A percentile compares a stretch with the other conserved stretches of the same genome.
Evolutionary conservation across 192 early-diverging fungal genomes (phyloP).

Genomic region (Linderina pennispora): DNA sequence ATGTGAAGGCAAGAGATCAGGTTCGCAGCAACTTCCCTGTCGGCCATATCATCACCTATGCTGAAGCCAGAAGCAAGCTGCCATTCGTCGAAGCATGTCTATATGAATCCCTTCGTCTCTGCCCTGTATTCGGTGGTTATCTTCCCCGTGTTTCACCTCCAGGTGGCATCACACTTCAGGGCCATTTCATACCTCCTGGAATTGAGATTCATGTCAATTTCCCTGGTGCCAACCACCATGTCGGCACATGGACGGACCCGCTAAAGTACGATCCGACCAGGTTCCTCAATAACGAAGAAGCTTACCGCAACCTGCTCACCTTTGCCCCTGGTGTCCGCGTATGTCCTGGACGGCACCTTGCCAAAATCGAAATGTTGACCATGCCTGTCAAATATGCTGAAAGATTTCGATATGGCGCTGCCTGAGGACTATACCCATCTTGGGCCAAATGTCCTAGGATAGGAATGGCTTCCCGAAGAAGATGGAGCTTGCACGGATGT

Average conservation of each 20-base stretch:
- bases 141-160: not conserved
- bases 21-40: not conserved
- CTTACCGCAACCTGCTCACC: not conserved
- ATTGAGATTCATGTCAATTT: not conserved
- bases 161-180: not conserved
- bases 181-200: not conserved
- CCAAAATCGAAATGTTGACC: not conserved
- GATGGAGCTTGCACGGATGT: too few relatives aligned
- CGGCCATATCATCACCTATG: constrained; percentile 2
- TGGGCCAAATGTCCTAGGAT: too few relatives aligned
- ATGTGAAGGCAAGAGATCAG: constrained; percentile 1
- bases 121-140: constrained; percentile 1
- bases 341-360: not conserved
- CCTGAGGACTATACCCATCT: constrained; percentile 1
- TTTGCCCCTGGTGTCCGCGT: not conserved
- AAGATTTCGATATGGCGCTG: not conserved
- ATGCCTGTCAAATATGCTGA: not conserved
- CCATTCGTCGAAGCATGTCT: constrained; percentile 8
- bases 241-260: not conserved
- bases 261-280: not conserved
- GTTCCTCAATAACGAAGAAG: not conserved
- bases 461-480: too few relatives aligned
- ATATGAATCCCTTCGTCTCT: constrained; percentile 2
- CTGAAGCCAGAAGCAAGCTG: not conserved
- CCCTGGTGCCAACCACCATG: not conserved